A percentile compares a stretch with the other conserved stretches of the same genome.
phyloP scores from a whole-genome alignment of 2,329 filamentous ascomycete species.

The Whalleya microplaca region DNA sequence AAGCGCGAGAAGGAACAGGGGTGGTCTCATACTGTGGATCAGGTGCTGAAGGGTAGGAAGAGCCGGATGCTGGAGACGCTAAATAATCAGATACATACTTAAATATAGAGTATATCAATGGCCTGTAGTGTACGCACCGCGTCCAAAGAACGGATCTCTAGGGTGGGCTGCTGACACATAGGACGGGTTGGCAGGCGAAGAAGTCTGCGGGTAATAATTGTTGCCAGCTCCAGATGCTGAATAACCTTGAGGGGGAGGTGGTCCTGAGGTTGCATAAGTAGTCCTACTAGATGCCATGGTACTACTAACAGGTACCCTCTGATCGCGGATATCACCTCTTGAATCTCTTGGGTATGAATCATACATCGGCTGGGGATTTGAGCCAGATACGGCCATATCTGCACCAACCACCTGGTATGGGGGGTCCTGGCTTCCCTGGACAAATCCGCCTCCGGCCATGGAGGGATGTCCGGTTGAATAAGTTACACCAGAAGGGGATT shows the following conservation, averaged over 20 bases:
- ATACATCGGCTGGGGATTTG: constrained; percentile 31
- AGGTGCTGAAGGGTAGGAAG: constrained; percentile 47
- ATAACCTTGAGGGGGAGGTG: constrained; percentile 34
- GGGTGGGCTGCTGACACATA: constrained; percentile 48
- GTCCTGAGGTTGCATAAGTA: constrained; percentile 38
- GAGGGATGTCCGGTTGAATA: constrained; percentile 28
- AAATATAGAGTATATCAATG: constrained; percentile 26
- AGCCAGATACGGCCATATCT: constrained; percentile 27
- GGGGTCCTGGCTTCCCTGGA: constrained; percentile 33
- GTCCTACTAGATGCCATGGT: constrained; percentile 35
- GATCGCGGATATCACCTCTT: constrained; percentile 29
- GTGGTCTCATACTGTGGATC: constrained; percentile 57
- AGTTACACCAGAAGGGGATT: constrained; percentile 30
- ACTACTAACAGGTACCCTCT: constrained; percentile 36
- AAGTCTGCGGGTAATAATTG: constrained; percentile 39
- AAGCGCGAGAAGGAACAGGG: constrained; percentile 40
- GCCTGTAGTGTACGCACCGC: constrained; percentile 59
- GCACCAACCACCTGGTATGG: constrained; percentile 38
- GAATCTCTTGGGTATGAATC: constrained; percentile 33
- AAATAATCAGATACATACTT: constrained; percentile 49
- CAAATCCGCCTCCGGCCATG: constrained; percentile 33
- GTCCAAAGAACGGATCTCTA: constrained; percentile 59
- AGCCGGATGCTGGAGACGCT: constrained; percentile 56
- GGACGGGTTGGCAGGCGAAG: constrained; percentile 38
- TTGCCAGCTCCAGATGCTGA: constrained; percentile 29